A percentile compares a stretch with the other conserved stretches of the same genome.
These are phyloP conservation scores for Agrocybe chaxingu DNA, from an alignment of 768 basidiomycete genomes.

Conservation along the genomic window DNA sequence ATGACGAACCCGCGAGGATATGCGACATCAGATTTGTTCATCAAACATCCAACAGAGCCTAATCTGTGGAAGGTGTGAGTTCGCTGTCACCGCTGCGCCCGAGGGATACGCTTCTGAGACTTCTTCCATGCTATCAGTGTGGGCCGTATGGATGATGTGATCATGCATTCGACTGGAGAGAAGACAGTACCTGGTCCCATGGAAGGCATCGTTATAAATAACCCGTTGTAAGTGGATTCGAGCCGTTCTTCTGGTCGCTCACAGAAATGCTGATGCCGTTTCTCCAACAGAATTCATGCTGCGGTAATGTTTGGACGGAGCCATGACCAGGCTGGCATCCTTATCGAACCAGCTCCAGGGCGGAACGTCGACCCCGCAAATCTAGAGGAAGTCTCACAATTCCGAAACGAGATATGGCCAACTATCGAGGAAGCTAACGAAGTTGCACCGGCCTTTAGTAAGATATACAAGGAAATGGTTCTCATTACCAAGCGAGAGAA, in stretches of 20 bases:
- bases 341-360: constrained; percentile 25
- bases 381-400: constrained; percentile 19
- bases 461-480: constrained; percentile 54
- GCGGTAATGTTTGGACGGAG: constrained; percentile 38
- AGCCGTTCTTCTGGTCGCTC: too few relatives aligned
- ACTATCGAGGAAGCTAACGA: constrained; percentile 40
- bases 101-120: neutral
- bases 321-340: constrained; percentile 27
- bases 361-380: constrained; percentile 28
- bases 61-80: constrained; percentile 3
- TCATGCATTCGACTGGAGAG: constrained; percentile 24
- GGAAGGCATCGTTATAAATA: constrained; percentile 2
- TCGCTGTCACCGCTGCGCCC: neutral
- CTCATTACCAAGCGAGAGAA: constrained; percentile 36
- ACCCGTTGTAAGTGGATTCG: too few relatives aligned
- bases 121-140: constrained; percentile 19
- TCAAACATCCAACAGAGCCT: constrained; percentile 3
- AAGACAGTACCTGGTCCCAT: constrained; percentile 23
- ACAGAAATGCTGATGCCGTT: too few relatives aligned
- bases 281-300: too few relatives aligned
- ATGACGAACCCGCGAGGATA: constrained; percentile 31
- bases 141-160: constrained; percentile 32
- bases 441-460: constrained; percentile 34
- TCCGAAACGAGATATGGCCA: constrained; percentile 33
- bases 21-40: constrained; percentile 32